These are phyloP conservation scores for Agaricus sinodeliciosus DNA, from an alignment of 768 basidiomycete genomes.

Conservation along the genomic window DNA sequence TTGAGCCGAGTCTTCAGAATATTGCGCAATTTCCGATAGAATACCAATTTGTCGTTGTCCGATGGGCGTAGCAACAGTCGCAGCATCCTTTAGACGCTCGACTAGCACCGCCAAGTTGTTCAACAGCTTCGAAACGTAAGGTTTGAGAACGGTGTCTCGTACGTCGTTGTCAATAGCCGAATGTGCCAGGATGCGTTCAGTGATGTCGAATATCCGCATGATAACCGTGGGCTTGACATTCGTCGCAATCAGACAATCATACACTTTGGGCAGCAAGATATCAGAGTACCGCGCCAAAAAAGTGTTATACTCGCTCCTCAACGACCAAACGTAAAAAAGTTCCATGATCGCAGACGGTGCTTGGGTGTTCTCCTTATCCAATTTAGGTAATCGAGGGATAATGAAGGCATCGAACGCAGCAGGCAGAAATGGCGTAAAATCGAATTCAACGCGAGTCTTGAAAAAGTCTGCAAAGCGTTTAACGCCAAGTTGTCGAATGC, in stretches of 20 bases:
- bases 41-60: slow-evolving; percentile 79
- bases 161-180: slow-evolving; percentile 45
- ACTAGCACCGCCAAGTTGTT: slow-evolving; percentile 65
- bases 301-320: slow-evolving; percentile 43
- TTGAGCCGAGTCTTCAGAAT: slow-evolving; percentile 62
- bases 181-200: slow-evolving; percentile 60
- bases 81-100: slow-evolving; percentile 47
- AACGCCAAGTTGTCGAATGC: slow-evolving; percentile 75
- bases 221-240: slow-evolving; percentile 87
- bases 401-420: slow-evolving; percentile 67
- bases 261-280: slow-evolving; percentile 67
- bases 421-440: slow-evolving; percentile 67
- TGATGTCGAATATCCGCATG: slow-evolving; percentile 75
- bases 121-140: slow-evolving; percentile 66
- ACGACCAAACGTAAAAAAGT: slow-evolving; percentile 74
- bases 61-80: slow-evolving; percentile 51
- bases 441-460: slow-evolving; percentile 62
- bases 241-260: slow-evolving; percentile 71
- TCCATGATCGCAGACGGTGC: slow-evolving; percentile 86
- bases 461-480: slow-evolving; percentile 89
- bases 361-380: slow-evolving; percentile 87
- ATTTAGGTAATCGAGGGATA: slow-evolving; percentile 67
- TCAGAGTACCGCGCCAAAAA: slow-evolving; percentile 68
- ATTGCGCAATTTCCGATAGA: slow-evolving; percentile 72
- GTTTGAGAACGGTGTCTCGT: slow-evolving; percentile 52